Evolutionary conservation across 192 early-diverging fungal genomes (phyloP).

Genomic region (Coemansia umbellata): DNA sequence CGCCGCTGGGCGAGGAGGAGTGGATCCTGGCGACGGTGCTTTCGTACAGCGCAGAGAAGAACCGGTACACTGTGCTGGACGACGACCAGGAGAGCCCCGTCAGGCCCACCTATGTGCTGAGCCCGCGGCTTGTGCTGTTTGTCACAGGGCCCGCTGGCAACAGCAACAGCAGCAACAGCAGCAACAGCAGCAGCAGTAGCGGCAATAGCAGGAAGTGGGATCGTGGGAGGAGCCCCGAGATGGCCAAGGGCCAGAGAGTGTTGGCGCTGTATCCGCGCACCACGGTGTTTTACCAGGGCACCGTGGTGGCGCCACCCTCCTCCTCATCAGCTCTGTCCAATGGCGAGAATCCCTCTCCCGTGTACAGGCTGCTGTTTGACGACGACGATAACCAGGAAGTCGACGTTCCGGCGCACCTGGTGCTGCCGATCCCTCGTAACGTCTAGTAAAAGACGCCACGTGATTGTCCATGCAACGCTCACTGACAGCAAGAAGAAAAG

Average conservation of each 20-base stretch:
- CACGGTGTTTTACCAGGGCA: slow-evolving; percentile 37
- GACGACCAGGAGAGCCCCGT: slow-evolving; percentile 36
- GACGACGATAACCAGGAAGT: slow-evolving; percentile 39
- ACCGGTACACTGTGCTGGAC: slow-evolving; percentile 45
- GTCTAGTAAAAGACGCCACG: too few species aligned
- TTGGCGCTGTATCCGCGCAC: slow-evolving; percentile 48
- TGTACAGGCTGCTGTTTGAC: slow-evolving; percentile 48
- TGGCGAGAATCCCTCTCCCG: slow-evolving; percentile 13
- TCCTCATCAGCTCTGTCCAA: too few species aligned
- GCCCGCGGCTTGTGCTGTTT: slow-evolving; percentile 30
- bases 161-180: not conserved
- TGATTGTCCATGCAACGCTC: too few species aligned
- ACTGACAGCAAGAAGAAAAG: too few species aligned
- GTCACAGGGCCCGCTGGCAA: slow-evolving; percentile 8
- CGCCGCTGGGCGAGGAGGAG: slow-evolving; percentile 21
- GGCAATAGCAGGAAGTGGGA: slow-evolving; percentile 26
- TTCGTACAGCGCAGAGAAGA: slow-evolving; percentile 32
- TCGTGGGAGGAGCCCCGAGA: slow-evolving; percentile 23
- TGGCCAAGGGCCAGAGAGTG: slow-evolving; percentile 30
- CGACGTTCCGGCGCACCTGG: slow-evolving; percentile 43
- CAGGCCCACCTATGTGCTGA: slow-evolving; percentile 31
- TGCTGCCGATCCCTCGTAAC: slow-evolving; percentile 25
- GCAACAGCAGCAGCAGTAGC: too few species aligned
- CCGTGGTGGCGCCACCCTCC: slow-evolving; percentile 36
- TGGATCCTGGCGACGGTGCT: slow-evolving; percentile 44